These are phyloP conservation scores for Phylloporus sp. DNA, from an alignment of 768 basidiomycete species.

Conservation along the genomic window DNA sequence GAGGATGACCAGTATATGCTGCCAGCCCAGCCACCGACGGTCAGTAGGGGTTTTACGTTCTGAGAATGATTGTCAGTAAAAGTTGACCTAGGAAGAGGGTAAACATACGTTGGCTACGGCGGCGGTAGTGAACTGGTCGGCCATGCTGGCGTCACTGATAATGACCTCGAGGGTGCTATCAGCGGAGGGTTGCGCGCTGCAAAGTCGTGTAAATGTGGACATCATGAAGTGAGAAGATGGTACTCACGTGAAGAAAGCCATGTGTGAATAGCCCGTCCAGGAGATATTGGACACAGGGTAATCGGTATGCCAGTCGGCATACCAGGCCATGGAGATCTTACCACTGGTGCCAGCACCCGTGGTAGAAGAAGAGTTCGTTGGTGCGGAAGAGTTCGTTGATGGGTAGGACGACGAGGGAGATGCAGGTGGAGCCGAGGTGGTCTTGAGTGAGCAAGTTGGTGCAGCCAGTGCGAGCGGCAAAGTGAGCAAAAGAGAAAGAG, in stretches of 20 bases:
- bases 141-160: slow-evolving; percentile 1
- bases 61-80: slow-evolving; percentile 17
- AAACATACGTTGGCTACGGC: slow-evolving; percentile 25
- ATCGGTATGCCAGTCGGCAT: slow-evolving; percentile 58
- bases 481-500: slow-evolving; percentile 19
- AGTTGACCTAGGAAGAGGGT: too few relatives aligned
- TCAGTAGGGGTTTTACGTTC: slow-evolving; percentile 53
- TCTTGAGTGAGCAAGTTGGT: slow-evolving; percentile 22
- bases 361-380: slow-evolving; percentile 11
- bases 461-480: slow-evolving; percentile 29
- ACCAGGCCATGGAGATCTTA: slow-evolving; percentile 58
- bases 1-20: slow-evolving; percentile 56
- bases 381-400: neutral
- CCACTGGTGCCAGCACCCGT: slow-evolving; percentile 23
- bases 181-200: slow-evolving; percentile 23
- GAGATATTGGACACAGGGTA: slow-evolving; percentile 47
- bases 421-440: neutral
- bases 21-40: slow-evolving; percentile 67
- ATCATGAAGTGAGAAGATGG: neutral
- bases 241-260: slow-evolving; percentile 59
- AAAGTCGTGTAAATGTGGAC: neutral
- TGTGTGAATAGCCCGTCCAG: slow-evolving; percentile 64
- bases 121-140: slow-evolving; percentile 20
- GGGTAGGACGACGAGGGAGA: slow-evolving; percentile 3
- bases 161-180: slow-evolving; percentile 11